These are phyloP conservation scores for Sesbania bispinosa DNA, from an alignment of 306 rosid genomes.

Conservation along the genomic window DNA sequence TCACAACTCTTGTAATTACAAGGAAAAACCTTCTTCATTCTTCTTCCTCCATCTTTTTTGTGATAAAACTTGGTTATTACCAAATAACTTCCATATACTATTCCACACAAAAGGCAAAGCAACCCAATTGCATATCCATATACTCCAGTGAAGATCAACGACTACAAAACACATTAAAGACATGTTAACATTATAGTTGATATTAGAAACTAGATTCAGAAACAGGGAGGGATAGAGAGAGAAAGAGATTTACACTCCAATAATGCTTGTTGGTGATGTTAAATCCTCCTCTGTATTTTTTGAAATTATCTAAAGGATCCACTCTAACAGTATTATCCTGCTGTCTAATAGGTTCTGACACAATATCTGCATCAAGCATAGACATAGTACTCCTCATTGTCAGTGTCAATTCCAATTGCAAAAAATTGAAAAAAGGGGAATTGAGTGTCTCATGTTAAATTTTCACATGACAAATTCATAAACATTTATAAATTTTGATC, in stretches of 20 bases:
- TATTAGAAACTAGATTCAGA: not conserved
- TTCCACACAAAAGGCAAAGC: conserved; percentile 67
- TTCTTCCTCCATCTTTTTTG: conserved; percentile 28
- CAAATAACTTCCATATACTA: conserved; percentile 42
- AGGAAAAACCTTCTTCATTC: conserved; percentile 30
- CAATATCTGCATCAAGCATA: conserved; percentile 35
- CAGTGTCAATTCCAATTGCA: not conserved
- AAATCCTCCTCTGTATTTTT: conserved; percentile 70
- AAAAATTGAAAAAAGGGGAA: not conserved
- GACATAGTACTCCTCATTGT: conserved; percentile 20
- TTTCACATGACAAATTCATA: not conserved
- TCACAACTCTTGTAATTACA: conserved; percentile 41
- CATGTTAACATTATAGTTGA: conserved; percentile 14
- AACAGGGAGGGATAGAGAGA: conserved; percentile 4
- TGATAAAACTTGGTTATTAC: conserved; percentile 20
- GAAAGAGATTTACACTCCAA: conserved; percentile 65
- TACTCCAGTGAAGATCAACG: conserved; percentile 62
- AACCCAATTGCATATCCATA: conserved; percentile 67
- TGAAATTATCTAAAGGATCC: conserved; percentile 59
- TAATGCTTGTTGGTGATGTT: conserved; percentile 80
- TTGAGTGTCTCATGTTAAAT: not conserved
- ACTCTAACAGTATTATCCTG: conserved; percentile 55
- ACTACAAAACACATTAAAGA: conserved; percentile 40
- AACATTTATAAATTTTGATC: not conserved
- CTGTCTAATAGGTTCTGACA: conserved; percentile 24